Evolutionary conservation across 2,329 filamentous ascomycete genomes (phyloP), one percentile per base, ranked within the genome.

Genomic region (Colletotrichum sp.): DNA sequence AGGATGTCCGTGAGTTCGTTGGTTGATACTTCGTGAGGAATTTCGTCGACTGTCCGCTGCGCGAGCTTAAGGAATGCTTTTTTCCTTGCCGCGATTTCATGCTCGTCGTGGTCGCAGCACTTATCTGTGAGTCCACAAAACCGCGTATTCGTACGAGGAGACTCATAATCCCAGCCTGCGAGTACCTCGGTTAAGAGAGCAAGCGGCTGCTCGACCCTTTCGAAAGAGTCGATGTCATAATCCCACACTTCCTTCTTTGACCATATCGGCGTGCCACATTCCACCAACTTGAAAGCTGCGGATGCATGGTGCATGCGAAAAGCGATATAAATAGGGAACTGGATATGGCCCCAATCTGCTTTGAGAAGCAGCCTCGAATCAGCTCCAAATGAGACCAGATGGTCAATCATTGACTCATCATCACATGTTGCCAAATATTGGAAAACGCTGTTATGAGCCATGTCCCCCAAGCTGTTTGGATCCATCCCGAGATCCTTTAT

Each of bases 301-400:
- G 44, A 49, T 13, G 44, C 5, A 49, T 49, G n/a, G 44, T 49
- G 44, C 44, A 49, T 49, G 44, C 6, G n/a, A 8, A 49, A 49
- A 21, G 44, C 44, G n/a, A 49, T 49, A 0, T 49, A 21, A 7
- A 21, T 49, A 49, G 44, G 44, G n/a, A 49, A 49, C 0, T 21
- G 0, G n/a, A 0, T 1, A 13, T 49, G 1, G n/a, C 1, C 3
- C 44, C n/a, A 49, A 4, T 49, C 44, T 49, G n/a, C n/a, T 7
- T 7, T 49, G 0, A 49, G 9, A 16, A 49, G 44, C n/a, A 49
- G 44, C 44, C n/a, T 49, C 6, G 55, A 2, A 59, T 28, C 55
- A 21, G 24, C 24, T 8, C 21, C 55, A 8, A 6, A 7, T 18
- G 13, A 28, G 55, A 59, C 8, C 0, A 59, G 4, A 6, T 59